These are phyloP conservation scores for Daedaleopsis sinensis DNA, from an alignment of 768 basidiomycete genomes.

Conservation along the genomic window DNA sequence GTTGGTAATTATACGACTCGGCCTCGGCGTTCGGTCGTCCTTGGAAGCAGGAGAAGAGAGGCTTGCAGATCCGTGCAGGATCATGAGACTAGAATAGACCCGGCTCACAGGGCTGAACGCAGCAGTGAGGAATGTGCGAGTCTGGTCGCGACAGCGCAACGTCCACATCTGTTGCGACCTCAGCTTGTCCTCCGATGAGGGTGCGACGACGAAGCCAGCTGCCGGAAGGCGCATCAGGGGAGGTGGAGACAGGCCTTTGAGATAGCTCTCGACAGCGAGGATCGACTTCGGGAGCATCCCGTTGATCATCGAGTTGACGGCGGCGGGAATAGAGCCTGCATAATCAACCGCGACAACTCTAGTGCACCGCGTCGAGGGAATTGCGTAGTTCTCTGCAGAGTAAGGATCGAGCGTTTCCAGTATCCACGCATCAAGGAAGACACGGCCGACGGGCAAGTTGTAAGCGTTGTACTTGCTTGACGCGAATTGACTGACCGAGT, in stretches of 20 bases:
- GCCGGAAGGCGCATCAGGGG: slow-evolving; percentile 74
- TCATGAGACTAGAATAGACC: slow-evolving; percentile 53
- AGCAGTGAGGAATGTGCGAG: slow-evolving; percentile 57
- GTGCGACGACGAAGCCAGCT: slow-evolving; percentile 58
- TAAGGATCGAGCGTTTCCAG: slow-evolving; percentile 97
- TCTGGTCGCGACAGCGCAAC: slow-evolving; percentile 60
- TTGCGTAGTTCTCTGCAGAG: slow-evolving; percentile 89
- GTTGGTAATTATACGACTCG: slow-evolving; percentile 38
- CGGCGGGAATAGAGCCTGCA: slow-evolving; percentile 81
- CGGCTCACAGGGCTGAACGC: slow-evolving; percentile 52
- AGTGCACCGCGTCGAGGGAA: slow-evolving; percentile 90
- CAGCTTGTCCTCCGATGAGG: slow-evolving; percentile 52
- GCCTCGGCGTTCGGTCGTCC: slow-evolving; percentile 41
- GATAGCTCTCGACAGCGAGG: slow-evolving; percentile 69
- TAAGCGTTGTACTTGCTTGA: slow-evolving; percentile 76
- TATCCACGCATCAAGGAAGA: slow-evolving; percentile 93
- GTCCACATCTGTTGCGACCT: slow-evolving; percentile 52
- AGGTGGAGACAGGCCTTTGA: slow-evolving; percentile 65
- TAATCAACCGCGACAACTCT: slow-evolving; percentile 85
- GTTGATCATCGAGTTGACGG: slow-evolving; percentile 87
- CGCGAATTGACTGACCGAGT: slow-evolving; percentile 58
- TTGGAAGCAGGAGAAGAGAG: slow-evolving; percentile 27
- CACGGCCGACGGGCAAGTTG: slow-evolving; percentile 71
- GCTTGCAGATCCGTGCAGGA: slow-evolving; percentile 41
- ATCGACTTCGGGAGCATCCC: slow-evolving; percentile 73